These are phyloP conservation scores for Otatea glauca DNA, from an alignment of 176 grass and related monocot genomes.

Conservation along the genomic window DNA sequence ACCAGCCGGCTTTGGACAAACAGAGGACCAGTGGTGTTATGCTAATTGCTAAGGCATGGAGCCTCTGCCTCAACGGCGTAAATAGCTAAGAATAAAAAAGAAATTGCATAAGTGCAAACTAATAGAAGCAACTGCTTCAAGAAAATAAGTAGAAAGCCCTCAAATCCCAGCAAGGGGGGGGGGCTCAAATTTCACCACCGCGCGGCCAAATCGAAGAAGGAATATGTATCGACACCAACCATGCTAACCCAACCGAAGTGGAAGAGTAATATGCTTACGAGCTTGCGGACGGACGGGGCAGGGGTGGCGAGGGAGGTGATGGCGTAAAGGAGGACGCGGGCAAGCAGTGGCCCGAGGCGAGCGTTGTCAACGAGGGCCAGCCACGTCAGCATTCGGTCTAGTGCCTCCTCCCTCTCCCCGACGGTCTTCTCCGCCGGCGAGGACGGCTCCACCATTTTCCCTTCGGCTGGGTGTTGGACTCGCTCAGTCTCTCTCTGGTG, in stretches of 20 bases:
- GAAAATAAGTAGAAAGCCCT: background rate
- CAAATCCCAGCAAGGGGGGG: background rate
- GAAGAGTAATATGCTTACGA: conserved; percentile 39
- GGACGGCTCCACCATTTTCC: conserved; percentile 59
- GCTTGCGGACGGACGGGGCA: conserved; percentile 65
- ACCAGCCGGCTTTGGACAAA: too few relatives aligned
- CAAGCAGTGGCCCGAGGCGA: conserved; percentile 79
- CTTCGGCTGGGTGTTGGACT: conserved; percentile 25
- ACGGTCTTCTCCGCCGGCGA: conserved; percentile 45
- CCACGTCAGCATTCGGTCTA: conserved; percentile 84
- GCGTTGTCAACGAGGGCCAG: conserved; percentile 80
- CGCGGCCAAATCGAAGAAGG: conserved; percentile 7
- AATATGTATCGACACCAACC: background rate
- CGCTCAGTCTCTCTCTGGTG: conserved; percentile 1
- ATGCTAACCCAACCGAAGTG: background rate
- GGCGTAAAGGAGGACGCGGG: conserved; percentile 78
- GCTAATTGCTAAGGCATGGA: too few relatives aligned
- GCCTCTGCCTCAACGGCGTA: background rate
- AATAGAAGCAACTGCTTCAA: too few relatives aligned
- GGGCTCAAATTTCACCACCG: background rate
- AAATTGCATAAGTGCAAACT: background rate
- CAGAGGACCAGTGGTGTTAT: too few relatives aligned
- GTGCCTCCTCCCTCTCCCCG: conserved; percentile 69
- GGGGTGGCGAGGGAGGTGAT: conserved; percentile 82
- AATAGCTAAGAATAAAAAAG: background rate